A percentile compares a stretch with the other conserved stretches of the same genome.
phyloP scores from a whole-genome alignment of 352 stramenopile species.

The Phytophthora pisi region DNA sequence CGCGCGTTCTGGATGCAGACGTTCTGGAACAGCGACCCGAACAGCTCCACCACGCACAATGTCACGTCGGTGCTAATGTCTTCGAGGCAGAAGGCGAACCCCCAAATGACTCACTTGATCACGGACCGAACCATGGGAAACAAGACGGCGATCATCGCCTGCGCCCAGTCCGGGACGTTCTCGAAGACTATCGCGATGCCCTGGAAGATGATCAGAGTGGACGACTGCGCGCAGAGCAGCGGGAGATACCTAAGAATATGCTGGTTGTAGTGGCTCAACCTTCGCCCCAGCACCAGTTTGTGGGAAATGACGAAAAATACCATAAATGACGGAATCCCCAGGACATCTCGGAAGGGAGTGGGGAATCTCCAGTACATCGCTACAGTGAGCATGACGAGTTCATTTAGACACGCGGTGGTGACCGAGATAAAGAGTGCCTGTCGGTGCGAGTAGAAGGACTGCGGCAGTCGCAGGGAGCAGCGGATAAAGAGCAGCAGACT shows the following conservation, averaged over 20 bases:
- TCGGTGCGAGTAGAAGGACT: constrained; percentile 15
- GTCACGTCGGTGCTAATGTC: constrained; percentile 44
- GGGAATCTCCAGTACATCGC: constrained; percentile 12
- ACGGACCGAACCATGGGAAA: constrained; percentile 25
- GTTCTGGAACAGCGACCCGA: constrained; percentile 35
- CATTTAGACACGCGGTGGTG: constrained; percentile 8
- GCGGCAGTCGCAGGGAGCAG: constrained; percentile 17
- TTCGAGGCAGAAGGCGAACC: constrained; percentile 27
- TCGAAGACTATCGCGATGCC: constrained; percentile 23
- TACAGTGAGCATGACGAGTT: constrained; percentile 17
- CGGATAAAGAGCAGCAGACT: constrained; percentile 11
- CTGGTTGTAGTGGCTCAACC: not conserved
- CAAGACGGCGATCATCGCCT: constrained; percentile 18
- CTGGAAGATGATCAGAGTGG: constrained; percentile 30
- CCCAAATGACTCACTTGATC: constrained; percentile 13
- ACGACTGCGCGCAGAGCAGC: constrained; percentile 19
- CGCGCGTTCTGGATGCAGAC: constrained; percentile 32
- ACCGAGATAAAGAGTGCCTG: constrained; percentile 8
- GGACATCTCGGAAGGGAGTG: constrained; percentile 22
- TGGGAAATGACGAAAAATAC: constrained; percentile 18
- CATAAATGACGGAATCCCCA: constrained; percentile 9
- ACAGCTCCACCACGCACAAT: constrained; percentile 42
- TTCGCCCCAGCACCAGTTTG: constrained; percentile 9
- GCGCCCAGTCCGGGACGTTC: not conserved
- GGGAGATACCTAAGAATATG: constrained; percentile 19